Percentiles rank a stretch among this genome's conserved stretches.
Evolutionary conservation across 768 basidiomycete genomes (phyloP).

Genomic region (Multifurca ochricompacta): DNA sequence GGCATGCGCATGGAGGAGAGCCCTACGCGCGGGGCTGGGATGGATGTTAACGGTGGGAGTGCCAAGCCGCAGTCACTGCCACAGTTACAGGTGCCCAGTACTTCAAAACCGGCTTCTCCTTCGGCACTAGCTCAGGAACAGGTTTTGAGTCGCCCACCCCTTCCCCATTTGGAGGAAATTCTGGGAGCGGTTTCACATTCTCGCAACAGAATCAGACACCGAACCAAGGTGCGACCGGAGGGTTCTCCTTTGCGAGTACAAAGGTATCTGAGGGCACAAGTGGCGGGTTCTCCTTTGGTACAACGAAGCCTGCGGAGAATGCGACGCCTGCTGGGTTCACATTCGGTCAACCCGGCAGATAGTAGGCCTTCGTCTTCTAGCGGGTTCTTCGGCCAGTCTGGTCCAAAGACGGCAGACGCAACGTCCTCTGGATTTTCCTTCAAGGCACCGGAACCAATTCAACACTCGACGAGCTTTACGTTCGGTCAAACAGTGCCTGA

Average conservation of each 20-base stretch:
- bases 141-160: slow-evolving; percentile 8
- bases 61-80: slow-evolving; percentile 17
- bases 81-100: slow-evolving; percentile 14
- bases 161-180: slow-evolving; percentile 17
- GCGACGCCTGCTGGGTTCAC: slow-evolving; percentile 7
- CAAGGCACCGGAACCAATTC: slow-evolving; percentile 17
- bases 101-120: slow-evolving; percentile 14
- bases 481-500: slow-evolving; percentile 26
- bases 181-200: slow-evolving; percentile 36
- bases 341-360: slow-evolving; percentile 7
- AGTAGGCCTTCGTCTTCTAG: slow-evolving; percentile 8
- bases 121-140: slow-evolving; percentile 2
- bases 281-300: slow-evolving; percentile 31
- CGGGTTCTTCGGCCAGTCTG: slow-evolving; percentile 14
- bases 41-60: slow-evolving; percentile 35
- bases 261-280: slow-evolving; percentile 24
- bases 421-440: slow-evolving; percentile 16
- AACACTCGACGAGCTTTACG: slow-evolving; percentile 21
- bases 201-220: slow-evolving; percentile 25
- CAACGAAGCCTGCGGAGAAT: slow-evolving; percentile 13
- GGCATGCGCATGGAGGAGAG: slow-evolving; percentile 81
- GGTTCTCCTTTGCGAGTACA: slow-evolving; percentile 43
- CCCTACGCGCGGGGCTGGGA: slow-evolving; percentile 41
- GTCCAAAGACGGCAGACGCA: slow-evolving; percentile 17
- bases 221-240: slow-evolving; percentile 27